phyloP scores from a whole-genome alignment of 192 early-diverging fungal species.

The Gaertneriomyces sp. region DNA sequence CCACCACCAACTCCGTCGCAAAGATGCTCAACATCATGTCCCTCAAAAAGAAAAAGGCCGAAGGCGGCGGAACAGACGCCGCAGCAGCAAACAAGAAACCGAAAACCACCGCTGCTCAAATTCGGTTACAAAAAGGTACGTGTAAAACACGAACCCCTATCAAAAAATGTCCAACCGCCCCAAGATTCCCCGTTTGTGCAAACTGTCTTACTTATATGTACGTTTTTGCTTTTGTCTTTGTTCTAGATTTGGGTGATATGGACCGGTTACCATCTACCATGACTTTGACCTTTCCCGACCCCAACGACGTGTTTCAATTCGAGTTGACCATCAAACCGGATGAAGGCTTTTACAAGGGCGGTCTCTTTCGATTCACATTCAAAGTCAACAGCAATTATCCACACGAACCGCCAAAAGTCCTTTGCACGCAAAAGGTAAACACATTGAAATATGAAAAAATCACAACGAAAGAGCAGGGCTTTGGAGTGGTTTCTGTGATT shows the following conservation, averaged over 20 bases:
- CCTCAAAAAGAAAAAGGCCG: constrained; percentile 74
- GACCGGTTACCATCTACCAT: constrained; percentile 71
- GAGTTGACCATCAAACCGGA: constrained; percentile 78
- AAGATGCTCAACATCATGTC: constrained; percentile 86
- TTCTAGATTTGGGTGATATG: constrained; percentile 76
- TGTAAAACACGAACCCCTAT: neutral
- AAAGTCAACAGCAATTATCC: constrained; percentile 85
- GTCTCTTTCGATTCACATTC: constrained; percentile 79
- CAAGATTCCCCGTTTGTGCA: too few relatives aligned
- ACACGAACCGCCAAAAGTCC: constrained; percentile 86
- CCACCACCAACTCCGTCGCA: neutral
- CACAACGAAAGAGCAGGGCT: too few relatives aligned
- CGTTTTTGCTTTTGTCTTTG: neutral
- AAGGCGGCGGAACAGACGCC: constrained; percentile 37
- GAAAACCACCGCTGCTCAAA: constrained; percentile 78
- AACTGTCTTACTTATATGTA: too few relatives aligned
- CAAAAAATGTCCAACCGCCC: too few relatives aligned
- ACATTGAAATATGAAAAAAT: neutral
- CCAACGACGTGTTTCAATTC: constrained; percentile 80
- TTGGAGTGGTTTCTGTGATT: too few relatives aligned
- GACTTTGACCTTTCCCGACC: constrained; percentile 68
- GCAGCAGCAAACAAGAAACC: constrained; percentile 59
- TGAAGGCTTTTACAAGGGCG: constrained; percentile 85
- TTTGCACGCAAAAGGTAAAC: constrained; percentile 78
- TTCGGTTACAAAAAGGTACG: constrained; percentile 89